These are phyloP conservation scores for Cymbopogon citratus DNA, from an alignment of 176 grass and related monocot genomes.

Conservation along the genomic window DNA sequence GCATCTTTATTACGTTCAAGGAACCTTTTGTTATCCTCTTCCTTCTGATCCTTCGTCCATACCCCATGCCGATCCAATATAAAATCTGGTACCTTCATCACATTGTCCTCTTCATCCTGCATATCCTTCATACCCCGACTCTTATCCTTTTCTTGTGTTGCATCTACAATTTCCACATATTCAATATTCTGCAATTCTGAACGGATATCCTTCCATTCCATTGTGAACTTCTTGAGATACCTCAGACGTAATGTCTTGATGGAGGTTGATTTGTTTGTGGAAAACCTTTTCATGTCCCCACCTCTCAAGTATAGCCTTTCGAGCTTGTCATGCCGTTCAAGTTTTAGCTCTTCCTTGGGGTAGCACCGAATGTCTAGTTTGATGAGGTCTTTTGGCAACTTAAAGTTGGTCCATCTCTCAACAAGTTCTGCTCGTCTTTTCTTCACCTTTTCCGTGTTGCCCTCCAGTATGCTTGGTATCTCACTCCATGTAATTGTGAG, in stretches of 20 bases:
- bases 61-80: constrained; percentile 25
- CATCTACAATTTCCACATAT: constrained; percentile 27
- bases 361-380: constrained; percentile 45
- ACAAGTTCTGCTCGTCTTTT: accelerated
- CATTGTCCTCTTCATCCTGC: not conserved
- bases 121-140: not conserved
- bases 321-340: not conserved
- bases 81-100: not conserved
- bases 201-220: not conserved
- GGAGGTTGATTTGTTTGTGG: accelerated
- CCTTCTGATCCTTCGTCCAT: constrained; percentile 23
- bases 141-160: not conserved
- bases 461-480: constrained; percentile 13
- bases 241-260: constrained; percentile 29
- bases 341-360: not conserved
- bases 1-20: not conserved
- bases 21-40: not conserved
- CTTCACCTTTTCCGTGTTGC: too few species aligned
- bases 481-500: constrained; percentile 46
- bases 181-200: accelerated
- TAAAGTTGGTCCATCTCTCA: not conserved
- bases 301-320: constrained; percentile 40
- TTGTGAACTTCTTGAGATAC: not conserved
- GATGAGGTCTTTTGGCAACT: not conserved
- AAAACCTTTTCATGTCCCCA: not conserved